These are phyloP conservation scores for Boletus speciosus DNA, from an alignment of 768 basidiomycete species.

Conservation along the genomic window DNA sequence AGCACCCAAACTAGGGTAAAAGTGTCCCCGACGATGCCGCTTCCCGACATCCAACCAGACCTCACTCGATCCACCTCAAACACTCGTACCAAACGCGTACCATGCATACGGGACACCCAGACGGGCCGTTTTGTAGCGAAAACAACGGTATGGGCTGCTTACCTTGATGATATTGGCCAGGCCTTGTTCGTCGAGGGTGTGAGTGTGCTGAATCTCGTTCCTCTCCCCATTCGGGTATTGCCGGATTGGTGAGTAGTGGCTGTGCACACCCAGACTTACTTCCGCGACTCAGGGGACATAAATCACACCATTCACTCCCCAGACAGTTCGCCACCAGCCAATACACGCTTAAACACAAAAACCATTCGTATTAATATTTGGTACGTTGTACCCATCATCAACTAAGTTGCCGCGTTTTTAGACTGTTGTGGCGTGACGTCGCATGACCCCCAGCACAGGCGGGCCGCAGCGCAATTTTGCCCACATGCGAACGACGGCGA, in stretches of 20 bases:
- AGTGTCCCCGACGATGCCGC: no score
- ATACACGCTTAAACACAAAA: no score
- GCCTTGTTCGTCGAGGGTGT: constrained; percentile 28
- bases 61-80: constrained; percentile 20
- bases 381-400: no score
- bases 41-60: constrained; percentile 17
- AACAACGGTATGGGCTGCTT: constrained; percentile 2
- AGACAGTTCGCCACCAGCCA: no score
- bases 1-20: neutral
- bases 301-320: no score
- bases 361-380: no score
- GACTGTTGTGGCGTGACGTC: no score
- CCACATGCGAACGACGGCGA: neutral
- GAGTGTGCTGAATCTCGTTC: neutral
- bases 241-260: constrained; percentile 21
- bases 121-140: neutral
- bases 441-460: no score
- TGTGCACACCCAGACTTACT: constrained; percentile 5
- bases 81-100: neutral
- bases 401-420: no score
- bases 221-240: constrained; percentile 19
- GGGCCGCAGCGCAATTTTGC: neutral
- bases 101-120: neutral
- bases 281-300: no score
- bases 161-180: constrained; percentile 25